phyloP scores from a whole-genome alignment of 441 rosid genomes.

The Theobroma grandiflorum region DNA sequence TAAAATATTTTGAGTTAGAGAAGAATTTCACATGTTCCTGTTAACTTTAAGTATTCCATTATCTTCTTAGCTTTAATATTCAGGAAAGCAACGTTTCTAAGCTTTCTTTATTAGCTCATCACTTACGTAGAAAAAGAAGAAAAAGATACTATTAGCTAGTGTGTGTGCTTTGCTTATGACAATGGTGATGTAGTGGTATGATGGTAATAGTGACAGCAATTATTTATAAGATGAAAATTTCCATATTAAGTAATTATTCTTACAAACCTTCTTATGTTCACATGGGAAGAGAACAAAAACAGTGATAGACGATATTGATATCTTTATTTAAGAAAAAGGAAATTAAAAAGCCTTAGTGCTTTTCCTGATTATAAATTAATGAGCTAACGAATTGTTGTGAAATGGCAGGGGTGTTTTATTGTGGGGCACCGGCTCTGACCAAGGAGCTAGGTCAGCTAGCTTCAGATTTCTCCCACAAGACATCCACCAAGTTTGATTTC shows the following conservation, averaged over 20 bases:
- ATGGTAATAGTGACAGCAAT: too few relatives aligned
- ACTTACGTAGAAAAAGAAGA: too few relatives aligned
- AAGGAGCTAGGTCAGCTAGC: constrained; percentile 58
- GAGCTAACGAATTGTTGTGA: background rate
- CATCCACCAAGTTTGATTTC: constrained; percentile 68
- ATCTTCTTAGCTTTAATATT: background rate
- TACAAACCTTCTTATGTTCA: too few relatives aligned
- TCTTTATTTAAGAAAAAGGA: background rate
- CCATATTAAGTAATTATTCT: too few relatives aligned
- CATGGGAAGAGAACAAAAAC: too few relatives aligned
- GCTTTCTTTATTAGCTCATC: background rate
- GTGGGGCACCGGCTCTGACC: constrained; percentile 65
- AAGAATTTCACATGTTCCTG: background rate
- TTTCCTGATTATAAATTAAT: background rate
- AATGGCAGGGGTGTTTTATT: constrained; percentile 70
- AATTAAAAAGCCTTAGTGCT: background rate
- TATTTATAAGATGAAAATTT: too few relatives aligned
- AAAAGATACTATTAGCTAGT: too few relatives aligned
- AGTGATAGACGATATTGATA: too few relatives aligned
- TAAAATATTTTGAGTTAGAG: too few relatives aligned
- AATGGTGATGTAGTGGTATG: background rate
- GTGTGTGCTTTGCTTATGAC: background rate
- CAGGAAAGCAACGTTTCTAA: background rate
- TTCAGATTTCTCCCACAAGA: constrained; percentile 63
- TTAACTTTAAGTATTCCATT: too few relatives aligned